Base-by-base conservation (phyloP, 2,329 filamentous ascomycete species). In the Talaromyces funiculosus region DNA sequence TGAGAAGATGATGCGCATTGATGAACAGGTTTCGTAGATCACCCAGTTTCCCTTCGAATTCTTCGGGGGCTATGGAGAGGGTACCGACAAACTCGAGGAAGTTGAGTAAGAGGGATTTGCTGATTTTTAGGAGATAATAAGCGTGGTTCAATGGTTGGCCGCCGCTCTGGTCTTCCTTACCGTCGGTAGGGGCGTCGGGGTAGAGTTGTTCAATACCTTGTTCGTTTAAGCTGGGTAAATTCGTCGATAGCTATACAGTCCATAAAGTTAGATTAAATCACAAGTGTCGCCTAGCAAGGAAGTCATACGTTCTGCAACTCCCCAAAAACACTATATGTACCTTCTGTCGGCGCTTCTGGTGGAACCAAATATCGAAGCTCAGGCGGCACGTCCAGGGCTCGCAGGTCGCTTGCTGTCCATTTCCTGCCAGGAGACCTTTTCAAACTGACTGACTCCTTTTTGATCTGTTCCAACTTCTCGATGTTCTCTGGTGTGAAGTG, bases 1-100 rank as follows among this genome's bases (percentile, higher is more conserved):
- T 99, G 65, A 97, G 86, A 58, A 96, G 82, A 69, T 95, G 90
- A 75, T 97, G 92, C 69, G 95, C 89, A 73, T 97, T 97, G 73
- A 93, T 87, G 64, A 96, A 88, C 29, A 97, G 78, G 16, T 88
- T 92, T 68, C 89, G 83, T 33, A 99, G 76, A 72, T 97, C 89
- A 47, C 85, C 80, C 49, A 93, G 82, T 72, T 96, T 96, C 43
- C 85, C 82, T 26, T 83, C 80, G 56, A 86, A 88, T 71, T 88
- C 78, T 45, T 82, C 80, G 0, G 90, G 89, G 49, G 87, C 82
- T n/a, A 84, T 75, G 9, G 84, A 82, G 61, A 95, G 79, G 14
- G 89, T 79, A 24, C 91, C 90, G 0, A 89, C 79, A 4, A 97
- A 83, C 70, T 96, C 91, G 47, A 97, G 82, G 70, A 95, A 97